These are phyloP conservation scores for Populus tremula DNA, from an alignment of 345 rosid species.

Conservation along the genomic window DNA sequence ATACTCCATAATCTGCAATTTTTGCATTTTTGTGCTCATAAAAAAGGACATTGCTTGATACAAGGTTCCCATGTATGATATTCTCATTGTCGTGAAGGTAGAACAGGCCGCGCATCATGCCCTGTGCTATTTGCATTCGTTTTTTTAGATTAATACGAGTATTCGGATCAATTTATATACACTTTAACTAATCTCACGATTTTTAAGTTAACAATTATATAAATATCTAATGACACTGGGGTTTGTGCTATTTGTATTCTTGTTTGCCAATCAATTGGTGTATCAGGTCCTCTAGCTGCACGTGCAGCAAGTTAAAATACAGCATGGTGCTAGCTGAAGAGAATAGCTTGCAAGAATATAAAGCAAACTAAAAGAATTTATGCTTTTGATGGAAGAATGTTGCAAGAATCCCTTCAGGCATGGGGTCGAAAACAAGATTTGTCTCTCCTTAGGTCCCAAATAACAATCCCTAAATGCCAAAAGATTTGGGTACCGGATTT, in stretches of 20 bases:
- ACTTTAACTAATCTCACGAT: rapidly evolving
- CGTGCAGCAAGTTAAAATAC: background rate
- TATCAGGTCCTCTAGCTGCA: constrained; percentile 92
- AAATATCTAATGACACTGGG: rapidly evolving
- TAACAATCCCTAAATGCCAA: constrained; percentile 80
- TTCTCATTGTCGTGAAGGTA: constrained; percentile 76
- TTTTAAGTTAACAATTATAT: too few relatives aligned
- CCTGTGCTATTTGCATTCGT: constrained; percentile 49
- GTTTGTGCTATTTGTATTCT: constrained; percentile 32
- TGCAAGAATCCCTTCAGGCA: constrained; percentile 81
- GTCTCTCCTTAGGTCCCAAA: constrained; percentile 94
- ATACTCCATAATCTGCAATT: constrained; percentile 80
- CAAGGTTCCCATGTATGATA: constrained; percentile 76
- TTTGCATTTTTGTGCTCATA: constrained; percentile 59
- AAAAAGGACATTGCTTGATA: constrained; percentile 71
- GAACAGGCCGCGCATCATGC: constrained; percentile 60
- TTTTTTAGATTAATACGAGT: too few relatives aligned
- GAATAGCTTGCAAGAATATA: background rate
- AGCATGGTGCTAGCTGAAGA: background rate
- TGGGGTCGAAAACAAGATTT: constrained; percentile 91
- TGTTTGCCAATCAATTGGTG: constrained; percentile 61
- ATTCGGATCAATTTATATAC: rapidly evolving
- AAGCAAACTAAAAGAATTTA: background rate
- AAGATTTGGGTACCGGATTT: constrained; percentile 74
- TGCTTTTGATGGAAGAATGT: constrained; percentile 82